phyloP scores from a whole-genome alignment of 2,329 filamentous ascomycete genomes.

The Myriosclerotinia scirpicola region DNA sequence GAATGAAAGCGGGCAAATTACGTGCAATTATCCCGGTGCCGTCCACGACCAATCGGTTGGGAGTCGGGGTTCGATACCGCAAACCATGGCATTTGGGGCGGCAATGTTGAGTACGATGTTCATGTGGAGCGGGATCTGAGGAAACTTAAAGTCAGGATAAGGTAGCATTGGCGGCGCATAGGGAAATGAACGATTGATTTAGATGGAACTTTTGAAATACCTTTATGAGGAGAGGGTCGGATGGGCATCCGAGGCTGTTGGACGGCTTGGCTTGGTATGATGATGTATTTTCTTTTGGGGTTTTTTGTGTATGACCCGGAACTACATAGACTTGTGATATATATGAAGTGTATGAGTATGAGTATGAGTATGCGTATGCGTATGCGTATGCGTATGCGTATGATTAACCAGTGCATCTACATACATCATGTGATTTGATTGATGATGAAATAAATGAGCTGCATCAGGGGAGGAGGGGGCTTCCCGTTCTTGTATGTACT shows the following conservation, averaged over 20 bases:
- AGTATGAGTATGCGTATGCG: background rate
- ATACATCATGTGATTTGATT: conserved; percentile 9
- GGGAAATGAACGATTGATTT: conserved; percentile 19
- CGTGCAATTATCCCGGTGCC: conserved; percentile 63
- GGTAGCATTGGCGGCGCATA: conserved; percentile 34
- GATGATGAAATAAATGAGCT: conserved; percentile 11
- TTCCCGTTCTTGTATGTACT: background rate
- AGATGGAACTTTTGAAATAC: conserved; percentile 22
- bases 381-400: no score
- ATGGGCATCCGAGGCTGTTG: conserved; percentile 15
- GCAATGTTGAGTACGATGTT: conserved; percentile 29
- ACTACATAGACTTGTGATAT: conserved; percentile 22
- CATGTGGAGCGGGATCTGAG: conserved; percentile 29
- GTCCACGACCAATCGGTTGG: conserved; percentile 51
- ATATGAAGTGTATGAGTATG: conserved; percentile 19
- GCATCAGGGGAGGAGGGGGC: background rate
- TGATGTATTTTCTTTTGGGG: conserved; percentile 15
- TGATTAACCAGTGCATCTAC: background rate
- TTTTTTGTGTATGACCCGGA: conserved; percentile 24
- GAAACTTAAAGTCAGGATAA: conserved; percentile 22
- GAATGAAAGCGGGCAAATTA: conserved; percentile 38
- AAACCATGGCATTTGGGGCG: conserved; percentile 24
- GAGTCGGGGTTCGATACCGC: conserved; percentile 55
- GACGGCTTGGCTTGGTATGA: conserved; percentile 9
- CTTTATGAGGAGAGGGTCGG: conserved; percentile 16